Evolutionary conservation across 805 yeast genomes (phyloP).

Genomic region (Suhomyces kilbournensis): DNA sequence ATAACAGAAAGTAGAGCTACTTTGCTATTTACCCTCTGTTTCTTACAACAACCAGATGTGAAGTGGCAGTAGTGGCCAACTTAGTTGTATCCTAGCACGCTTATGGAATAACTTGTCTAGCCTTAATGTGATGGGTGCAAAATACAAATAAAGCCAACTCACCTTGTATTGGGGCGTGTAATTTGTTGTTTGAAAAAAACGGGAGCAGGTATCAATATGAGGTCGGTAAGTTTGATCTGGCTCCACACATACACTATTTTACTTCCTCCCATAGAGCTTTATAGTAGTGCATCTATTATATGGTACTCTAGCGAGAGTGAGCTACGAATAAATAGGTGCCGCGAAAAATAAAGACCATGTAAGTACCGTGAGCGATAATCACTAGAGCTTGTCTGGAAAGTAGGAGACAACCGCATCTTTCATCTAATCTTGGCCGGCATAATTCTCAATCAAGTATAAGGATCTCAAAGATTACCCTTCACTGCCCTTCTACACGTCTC

Average conservation of each 20-base stretch:
- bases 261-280: neutral
- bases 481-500: neutral
- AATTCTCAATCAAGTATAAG: too few relatives aligned
- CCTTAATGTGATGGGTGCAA: neutral
- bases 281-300: neutral
- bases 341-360: neutral
- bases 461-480: neutral
- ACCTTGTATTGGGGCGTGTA: neutral
- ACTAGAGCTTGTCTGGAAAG: too few relatives aligned
- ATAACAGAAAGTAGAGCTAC: neutral
- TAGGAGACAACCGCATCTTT: too few relatives aligned
- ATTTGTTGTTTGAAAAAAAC: neutral
- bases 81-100: neutral
- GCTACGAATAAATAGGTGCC: neutral
- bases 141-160: neutral
- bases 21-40: neutral
- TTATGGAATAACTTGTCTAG: neutral
- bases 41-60: neutral
- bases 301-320: neutral
- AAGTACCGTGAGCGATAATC: too few relatives aligned
- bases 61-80: neutral
- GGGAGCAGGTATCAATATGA: neutral
- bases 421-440: too few relatives aligned
- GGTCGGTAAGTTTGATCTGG: neutral
- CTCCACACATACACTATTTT: too few relatives aligned